Percentiles rank a stretch among this genome's conserved stretches.
These are phyloP conservation scores for Salix arbutifolia DNA, from an alignment of 345 rosid species.

Conservation along the genomic window DNA sequence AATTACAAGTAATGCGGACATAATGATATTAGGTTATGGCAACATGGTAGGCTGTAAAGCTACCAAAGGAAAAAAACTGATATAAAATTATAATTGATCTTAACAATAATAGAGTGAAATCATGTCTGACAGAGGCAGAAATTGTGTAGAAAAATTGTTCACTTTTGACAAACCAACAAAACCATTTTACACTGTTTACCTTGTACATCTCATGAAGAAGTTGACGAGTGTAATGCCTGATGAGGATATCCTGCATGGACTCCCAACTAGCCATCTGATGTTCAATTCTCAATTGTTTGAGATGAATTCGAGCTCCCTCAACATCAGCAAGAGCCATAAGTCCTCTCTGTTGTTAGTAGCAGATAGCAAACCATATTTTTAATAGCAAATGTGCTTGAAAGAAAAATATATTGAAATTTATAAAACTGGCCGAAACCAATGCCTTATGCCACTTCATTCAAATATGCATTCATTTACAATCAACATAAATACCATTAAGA, in stretches of 20 bases:
- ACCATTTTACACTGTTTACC: conserved; percentile 37
- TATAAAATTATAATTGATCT: not conserved
- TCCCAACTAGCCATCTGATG: conserved; percentile 94
- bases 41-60: not conserved
- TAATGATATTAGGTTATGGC: not conserved
- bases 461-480: not conserved
- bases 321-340: conserved; percentile 96
- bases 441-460: not conserved
- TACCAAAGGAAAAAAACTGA: not conserved
- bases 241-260: conserved; percentile 82
- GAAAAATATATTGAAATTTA: not conserved
- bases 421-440: not conserved
- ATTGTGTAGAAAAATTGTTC: not conserved
- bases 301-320: conserved; percentile 87
- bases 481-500: no score
- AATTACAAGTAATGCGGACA: not conserved
- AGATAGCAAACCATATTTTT: not conserved
- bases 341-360: conserved; percentile 62
- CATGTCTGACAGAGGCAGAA: not conserved
- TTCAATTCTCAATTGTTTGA: conserved; percentile 66
- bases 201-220: conserved; percentile 94
- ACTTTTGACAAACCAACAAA: not conserved
- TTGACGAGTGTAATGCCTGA: conserved; percentile 78
- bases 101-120: not conserved
- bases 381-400: not conserved